Conservation (phyloP, 1,284 basidiomycete species). For the Irpex sp. region DNA sequence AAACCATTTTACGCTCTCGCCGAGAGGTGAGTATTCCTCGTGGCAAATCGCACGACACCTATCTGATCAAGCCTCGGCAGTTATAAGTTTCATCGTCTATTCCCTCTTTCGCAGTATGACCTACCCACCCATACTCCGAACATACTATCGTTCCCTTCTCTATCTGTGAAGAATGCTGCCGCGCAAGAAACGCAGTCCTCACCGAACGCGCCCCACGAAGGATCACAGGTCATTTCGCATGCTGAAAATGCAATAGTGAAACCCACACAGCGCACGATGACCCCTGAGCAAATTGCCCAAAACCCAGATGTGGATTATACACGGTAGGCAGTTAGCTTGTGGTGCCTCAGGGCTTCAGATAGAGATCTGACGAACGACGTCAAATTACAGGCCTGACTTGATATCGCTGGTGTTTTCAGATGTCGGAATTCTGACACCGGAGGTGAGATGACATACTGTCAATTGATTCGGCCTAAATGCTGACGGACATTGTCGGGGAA, state of each 20-base stretch:
- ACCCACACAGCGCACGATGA: constrained; percentile 44
- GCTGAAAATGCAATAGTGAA: constrained; percentile 13
- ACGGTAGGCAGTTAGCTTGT: constrained; percentile 40
- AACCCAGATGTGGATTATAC: constrained; percentile 85
- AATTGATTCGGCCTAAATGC: background rate
- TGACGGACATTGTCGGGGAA: constrained; percentile 8
- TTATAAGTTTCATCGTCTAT: constrained; percentile 97
- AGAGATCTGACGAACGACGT: background rate
- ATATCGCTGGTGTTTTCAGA: constrained; percentile 91
- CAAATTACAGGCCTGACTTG: constrained; percentile 65
- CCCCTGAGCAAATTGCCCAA: constrained; percentile 67
- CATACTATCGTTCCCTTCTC: constrained; percentile 62
- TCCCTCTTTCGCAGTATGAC: constrained; percentile 96
- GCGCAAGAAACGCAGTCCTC: constrained; percentile 16
- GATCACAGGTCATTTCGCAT: constrained; percentile 13
- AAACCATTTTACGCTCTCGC: constrained; percentile 98
- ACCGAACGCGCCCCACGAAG: constrained; percentile 10
- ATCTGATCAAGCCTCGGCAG: constrained; percentile 39
- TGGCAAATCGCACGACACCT: constrained; percentile 13
- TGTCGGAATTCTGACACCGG: constrained; percentile 87
- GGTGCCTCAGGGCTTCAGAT: background rate
- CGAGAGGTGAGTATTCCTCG: constrained; percentile 63
- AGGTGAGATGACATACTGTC: constrained; percentile 11
- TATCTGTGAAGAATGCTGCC: constrained; percentile 27
- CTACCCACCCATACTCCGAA: constrained; percentile 79